A percentile compares a stretch with the other conserved stretches of the same genome.
phyloP scores from a whole-genome alignment of 2,329 filamentous ascomycete species.

The Nigrospora sphaerica region DNA sequence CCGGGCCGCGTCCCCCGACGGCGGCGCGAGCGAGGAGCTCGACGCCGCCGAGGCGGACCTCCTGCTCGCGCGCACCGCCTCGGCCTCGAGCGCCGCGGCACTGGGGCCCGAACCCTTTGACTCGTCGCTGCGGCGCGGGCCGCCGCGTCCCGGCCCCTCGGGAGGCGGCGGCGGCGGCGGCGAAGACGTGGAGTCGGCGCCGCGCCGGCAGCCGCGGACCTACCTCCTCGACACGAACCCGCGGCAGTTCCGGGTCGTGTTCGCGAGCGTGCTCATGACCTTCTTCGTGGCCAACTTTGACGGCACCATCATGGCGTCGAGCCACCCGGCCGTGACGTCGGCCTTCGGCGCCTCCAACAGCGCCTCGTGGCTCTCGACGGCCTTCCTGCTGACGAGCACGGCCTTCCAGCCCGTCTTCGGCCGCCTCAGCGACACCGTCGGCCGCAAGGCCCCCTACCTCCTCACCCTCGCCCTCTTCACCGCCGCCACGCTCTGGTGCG shows the following conservation, averaged over 20 bases:
- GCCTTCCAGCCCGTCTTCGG: constrained; percentile 70
- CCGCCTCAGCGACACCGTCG: constrained; percentile 66
- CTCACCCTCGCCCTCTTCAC: constrained; percentile 56
- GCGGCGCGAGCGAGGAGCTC: neutral
- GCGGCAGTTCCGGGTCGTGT: constrained; percentile 56
- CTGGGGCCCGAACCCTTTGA: constrained; percentile 34
- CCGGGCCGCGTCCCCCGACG: too few relatives aligned
- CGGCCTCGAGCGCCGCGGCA: constrained; percentile 25
- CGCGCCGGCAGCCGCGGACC: constrained; percentile 1
- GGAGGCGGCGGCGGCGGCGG: neutral
- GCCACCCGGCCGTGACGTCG: constrained; percentile 74
- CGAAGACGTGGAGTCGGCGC: neutral
- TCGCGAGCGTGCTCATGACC: constrained; percentile 48
- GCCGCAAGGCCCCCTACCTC: constrained; percentile 60
- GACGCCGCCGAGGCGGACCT: constrained; percentile 26
- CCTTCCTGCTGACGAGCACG: constrained; percentile 70
- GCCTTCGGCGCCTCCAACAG: constrained; percentile 72
- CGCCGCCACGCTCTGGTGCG: constrained; percentile 62
- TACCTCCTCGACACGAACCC: constrained; percentile 40
- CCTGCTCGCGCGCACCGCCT: constrained; percentile 31
- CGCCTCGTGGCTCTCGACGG: constrained; percentile 76
- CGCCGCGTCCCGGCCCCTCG: constrained; percentile 4
- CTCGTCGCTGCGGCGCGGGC: constrained; percentile 23
- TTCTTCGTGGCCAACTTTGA: constrained; percentile 63
- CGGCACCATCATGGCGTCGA: constrained; percentile 73